Percentiles rank a stretch among this genome's conserved stretches.
Evolutionary conservation across 2,329 filamentous ascomycete genomes (phyloP).

Genomic region (Bertia moriformis): DNA sequence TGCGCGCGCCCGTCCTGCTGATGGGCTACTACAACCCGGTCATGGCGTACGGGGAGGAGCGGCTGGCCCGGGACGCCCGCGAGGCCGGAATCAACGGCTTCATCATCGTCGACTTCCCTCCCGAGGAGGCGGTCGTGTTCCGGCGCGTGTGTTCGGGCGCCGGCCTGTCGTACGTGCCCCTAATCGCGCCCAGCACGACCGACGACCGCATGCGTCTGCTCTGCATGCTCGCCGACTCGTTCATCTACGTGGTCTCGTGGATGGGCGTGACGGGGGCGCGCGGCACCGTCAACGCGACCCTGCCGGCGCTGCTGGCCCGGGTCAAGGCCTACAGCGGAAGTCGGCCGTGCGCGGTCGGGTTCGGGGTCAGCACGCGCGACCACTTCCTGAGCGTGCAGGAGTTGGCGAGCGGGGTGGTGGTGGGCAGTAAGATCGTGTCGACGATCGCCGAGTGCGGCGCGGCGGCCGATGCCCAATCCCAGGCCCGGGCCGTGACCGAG

Average conservation of each 20-base stretch:
- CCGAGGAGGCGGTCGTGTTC: slow-evolving; percentile 89
- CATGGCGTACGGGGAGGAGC: slow-evolving; percentile 84
- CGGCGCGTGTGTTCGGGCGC: slow-evolving; percentile 51
- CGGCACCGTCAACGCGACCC: slow-evolving; percentile 64
- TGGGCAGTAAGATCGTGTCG: slow-evolving; percentile 87
- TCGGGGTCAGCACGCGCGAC: slow-evolving; percentile 87
- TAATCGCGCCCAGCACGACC: slow-evolving; percentile 87
- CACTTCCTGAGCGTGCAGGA: slow-evolving; percentile 77
- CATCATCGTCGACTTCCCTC: slow-evolving; percentile 88
- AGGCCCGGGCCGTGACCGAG: slow-evolving; percentile 62
- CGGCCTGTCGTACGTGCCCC: slow-evolving; percentile 84
- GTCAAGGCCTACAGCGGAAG: slow-evolving; percentile 89
- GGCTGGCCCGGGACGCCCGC: slow-evolving; percentile 69
- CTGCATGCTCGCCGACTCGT: slow-evolving; percentile 92
- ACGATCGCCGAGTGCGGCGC: slow-evolving; percentile 58
- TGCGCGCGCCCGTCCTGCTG: slow-evolving; percentile 71
- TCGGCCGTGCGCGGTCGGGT: slow-evolving; percentile 81
- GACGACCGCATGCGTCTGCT: slow-evolving; percentile 88
- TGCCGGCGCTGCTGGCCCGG: slow-evolving; percentile 67
- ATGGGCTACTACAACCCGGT: slow-evolving; percentile 99
- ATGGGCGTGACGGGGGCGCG: slow-evolving; percentile 93
- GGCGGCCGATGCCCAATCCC: slow-evolving; percentile 51
- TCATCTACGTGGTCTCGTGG: slow-evolving; percentile 95
- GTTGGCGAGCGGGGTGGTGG: slow-evolving; percentile 85
- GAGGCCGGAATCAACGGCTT: slow-evolving; percentile 84